phyloP scores from a whole-genome alignment of 345 rosid species.

The Brassica juncea region DNA sequence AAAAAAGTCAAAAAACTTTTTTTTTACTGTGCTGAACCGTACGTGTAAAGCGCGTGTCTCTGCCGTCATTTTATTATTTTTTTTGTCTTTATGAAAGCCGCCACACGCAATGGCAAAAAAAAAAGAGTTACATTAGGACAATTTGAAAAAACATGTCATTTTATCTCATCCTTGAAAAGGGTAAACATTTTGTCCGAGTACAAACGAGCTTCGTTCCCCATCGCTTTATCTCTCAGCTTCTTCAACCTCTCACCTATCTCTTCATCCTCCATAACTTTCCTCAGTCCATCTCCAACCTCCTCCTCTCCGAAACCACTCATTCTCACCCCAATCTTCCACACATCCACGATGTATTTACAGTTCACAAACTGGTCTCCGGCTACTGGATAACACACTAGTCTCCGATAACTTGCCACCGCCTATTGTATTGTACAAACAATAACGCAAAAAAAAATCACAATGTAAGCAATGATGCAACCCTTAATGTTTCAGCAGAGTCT shows the following conservation, averaged over 20 bases:
- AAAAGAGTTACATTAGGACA: neutral
- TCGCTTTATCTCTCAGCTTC: neutral
- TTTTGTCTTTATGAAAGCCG: too few relatives aligned
- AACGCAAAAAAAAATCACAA: neutral
- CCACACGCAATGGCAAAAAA: neutral
- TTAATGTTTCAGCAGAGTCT: too few relatives aligned
- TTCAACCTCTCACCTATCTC: neutral
- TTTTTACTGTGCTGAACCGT: neutral
- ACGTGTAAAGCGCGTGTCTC: neutral
- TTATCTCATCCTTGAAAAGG: neutral
- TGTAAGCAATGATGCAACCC: neutral
- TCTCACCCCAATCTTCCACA: neutral
- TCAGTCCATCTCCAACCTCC: neutral
- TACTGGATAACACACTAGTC: conserved; percentile 53
- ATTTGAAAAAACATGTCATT: neutral
- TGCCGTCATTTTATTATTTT: too few relatives aligned
- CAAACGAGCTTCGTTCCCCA: neutral
- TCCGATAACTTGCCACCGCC: conserved; percentile 37
- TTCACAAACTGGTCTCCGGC: neutral
- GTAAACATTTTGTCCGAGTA: neutral
- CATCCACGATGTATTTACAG: neutral
- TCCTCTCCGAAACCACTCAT: neutral
- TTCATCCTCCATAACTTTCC: neutral
- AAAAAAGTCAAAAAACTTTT: conserved; percentile 18
- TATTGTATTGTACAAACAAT: conserved; percentile 1